Conservation (phyloP, 768 basidiomycete genomes). For the Tylopilus felleus region DNA sequence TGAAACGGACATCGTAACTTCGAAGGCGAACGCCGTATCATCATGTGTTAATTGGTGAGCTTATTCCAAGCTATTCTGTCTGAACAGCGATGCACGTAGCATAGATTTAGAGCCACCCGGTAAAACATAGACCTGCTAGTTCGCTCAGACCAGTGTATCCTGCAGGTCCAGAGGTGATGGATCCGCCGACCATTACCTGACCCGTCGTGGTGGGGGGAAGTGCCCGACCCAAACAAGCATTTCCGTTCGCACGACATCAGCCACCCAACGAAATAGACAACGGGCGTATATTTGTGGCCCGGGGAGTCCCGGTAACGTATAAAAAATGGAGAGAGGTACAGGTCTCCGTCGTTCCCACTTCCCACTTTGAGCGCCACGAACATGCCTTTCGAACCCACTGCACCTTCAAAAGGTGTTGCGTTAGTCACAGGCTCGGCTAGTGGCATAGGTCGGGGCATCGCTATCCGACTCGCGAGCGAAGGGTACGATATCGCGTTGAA, state of each 20-base stretch:
- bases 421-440: slow-evolving; percentile 31
- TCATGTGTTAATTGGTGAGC: too few relatives aligned
- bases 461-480: slow-evolving; percentile 35
- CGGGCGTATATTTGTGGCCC: not conserved
- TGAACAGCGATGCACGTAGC: too few relatives aligned
- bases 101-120: too few relatives aligned
- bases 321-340: not conserved
- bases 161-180: too few relatives aligned
- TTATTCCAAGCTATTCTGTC: too few relatives aligned
- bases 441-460: slow-evolving; percentile 35
- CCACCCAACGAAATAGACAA: not conserved
- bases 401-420: slow-evolving; percentile 27
- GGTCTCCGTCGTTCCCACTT: not conserved
- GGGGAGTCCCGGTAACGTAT: not conserved
- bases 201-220: too few relatives aligned
- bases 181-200: too few relatives aligned
- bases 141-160: too few relatives aligned
- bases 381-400: slow-evolving; percentile 4
- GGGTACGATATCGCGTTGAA: slow-evolving; percentile 37
- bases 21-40: too few relatives aligned
- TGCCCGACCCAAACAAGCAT: too few relatives aligned
- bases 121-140: too few relatives aligned
- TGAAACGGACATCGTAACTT: too few relatives aligned
- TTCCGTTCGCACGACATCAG: not conserved
- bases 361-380: not conserved